Base-by-base conservation (phyloP, 2,329 filamentous ascomycete species). In the Coniochaeta sp. region DNA sequence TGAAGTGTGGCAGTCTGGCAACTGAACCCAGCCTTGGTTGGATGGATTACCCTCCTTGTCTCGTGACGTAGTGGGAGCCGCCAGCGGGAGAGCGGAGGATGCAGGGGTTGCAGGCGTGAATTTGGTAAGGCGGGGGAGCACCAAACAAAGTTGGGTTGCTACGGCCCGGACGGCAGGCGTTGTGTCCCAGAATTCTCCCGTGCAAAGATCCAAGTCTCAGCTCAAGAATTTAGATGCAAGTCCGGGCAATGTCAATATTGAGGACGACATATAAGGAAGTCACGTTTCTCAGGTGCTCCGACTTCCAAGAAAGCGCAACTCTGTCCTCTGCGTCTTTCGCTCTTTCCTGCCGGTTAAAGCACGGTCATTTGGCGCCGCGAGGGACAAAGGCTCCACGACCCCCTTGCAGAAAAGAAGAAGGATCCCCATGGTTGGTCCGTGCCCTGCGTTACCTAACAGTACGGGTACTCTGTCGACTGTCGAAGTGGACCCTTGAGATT, bases 61-160 rank as follows among this genome's bases (percentile, higher is more conserved):
- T 56, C 53, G 56, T 58, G 56, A 57, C 57, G 56, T 58, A 57
- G 53, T 57, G 51, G 55, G 48, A 33, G 40, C 32, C 49, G 27
- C 26, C 46, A 24, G 38, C 9, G 28, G 30, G 33, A 27, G n/a
- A 31, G 24, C 22, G 42, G 20, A 28, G 33, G n/a, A 38, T 38
- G 38, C 38, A 42, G 38, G 38, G 38, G 38, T 42, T 22, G 35
- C 20, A 40, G 3, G 32, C 12, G 5, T 5, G 16, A 8, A 4
- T 40, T 40, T 40, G 35, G 35, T 7, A 40, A 40, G n/a, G 54
- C 51, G 14, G 54, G 55, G 52, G 12, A 31, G 30, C n/a, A 48
- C 3, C 45, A 28, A 48, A 18, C 45, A 16, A 14, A 16, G 14
- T 12, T 7, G 6, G 14, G 9, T 38, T 18, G 18, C 35, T 5